Conservation (phyloP, 257 asterid species). For the Anisodus acutangulus region DNA sequence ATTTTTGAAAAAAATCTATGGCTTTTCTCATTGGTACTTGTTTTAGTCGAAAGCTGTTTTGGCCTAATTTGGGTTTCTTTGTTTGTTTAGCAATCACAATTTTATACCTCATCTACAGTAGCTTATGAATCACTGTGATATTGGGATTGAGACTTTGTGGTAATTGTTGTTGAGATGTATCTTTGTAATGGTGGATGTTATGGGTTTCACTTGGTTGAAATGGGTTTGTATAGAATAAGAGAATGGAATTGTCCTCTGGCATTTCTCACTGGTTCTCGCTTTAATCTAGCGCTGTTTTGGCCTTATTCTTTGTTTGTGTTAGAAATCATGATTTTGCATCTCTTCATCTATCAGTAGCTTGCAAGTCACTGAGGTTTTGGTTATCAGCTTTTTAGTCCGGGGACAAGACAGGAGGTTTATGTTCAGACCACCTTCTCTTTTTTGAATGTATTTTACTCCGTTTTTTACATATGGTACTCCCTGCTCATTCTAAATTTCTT, state of each 20-base stretch:
- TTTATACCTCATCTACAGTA: neutral
- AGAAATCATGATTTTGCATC: neutral
- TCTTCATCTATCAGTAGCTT: neutral
- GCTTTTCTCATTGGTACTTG: neutral
- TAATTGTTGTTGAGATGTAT: constrained; percentile 19
- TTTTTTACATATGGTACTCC: too few relatives aligned
- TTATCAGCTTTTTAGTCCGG: too few relatives aligned
- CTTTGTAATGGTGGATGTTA: neutral
- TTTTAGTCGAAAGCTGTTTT: neutral
- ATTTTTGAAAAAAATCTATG: neutral
- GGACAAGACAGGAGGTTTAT: neutral
- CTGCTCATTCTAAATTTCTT: too few relatives aligned
- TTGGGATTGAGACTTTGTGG: neutral
- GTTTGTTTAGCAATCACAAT: neutral
- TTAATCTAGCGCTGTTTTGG: too few relatives aligned
- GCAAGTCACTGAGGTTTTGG: too few relatives aligned
- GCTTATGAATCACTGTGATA: neutral
- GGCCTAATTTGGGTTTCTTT: neutral
- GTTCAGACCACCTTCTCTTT: neutral
- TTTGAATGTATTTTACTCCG: neutral
- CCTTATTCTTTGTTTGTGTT: neutral
- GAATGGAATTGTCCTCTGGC: neutral
- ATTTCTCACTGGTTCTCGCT: neutral
- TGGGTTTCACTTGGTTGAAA: constrained; percentile 16
- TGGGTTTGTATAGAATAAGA: neutral